Conservation (phyloP, 169 alveolate genomes). For the Theileria parva region DNA sequence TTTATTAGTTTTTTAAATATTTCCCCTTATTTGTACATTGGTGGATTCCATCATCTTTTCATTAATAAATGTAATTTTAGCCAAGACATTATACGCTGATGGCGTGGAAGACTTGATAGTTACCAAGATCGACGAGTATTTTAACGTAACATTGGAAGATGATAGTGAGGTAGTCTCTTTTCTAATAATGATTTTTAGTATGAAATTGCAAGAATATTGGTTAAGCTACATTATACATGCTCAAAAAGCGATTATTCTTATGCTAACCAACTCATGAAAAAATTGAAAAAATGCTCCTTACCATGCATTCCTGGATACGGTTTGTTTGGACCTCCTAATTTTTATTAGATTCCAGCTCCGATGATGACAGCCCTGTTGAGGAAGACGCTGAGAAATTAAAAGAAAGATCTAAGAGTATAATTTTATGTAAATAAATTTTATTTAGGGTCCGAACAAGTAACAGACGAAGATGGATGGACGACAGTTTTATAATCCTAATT, state of each 20-base stretch:
- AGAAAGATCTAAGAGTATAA: neutral
- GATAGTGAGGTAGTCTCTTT: conserved; percentile 45
- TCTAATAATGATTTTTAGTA: conserved; percentile 22
- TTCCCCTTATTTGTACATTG: neutral
- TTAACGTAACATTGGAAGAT: conserved; percentile 56
- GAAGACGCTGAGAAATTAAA: neutral
- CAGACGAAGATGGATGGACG: conserved; percentile 32
- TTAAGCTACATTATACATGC: conserved; percentile 43
- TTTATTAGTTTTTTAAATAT: neutral
- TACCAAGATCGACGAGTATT: conserved; percentile 40
- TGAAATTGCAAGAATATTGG: conserved; percentile 54
- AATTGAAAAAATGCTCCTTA: conserved; percentile 36
- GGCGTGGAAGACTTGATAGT: conserved; percentile 57
- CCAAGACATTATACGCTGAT: conserved; percentile 42
- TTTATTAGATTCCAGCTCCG: conserved; percentile 21
- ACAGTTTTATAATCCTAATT: conserved; percentile 1
- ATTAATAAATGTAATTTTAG: conserved; percentile 7
- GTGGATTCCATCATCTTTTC: neutral
- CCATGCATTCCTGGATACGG: conserved; percentile 11
- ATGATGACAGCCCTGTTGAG: neutral
- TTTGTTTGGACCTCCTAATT: neutral
- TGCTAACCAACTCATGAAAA: conserved; percentile 39
- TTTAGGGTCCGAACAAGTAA: neutral
- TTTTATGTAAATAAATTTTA: neutral
- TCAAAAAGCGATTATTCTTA: conserved; percentile 29